phyloP scores from a whole-genome alignment of 306 rosid genomes.

The Amphicarpaea edgeworthii region DNA sequence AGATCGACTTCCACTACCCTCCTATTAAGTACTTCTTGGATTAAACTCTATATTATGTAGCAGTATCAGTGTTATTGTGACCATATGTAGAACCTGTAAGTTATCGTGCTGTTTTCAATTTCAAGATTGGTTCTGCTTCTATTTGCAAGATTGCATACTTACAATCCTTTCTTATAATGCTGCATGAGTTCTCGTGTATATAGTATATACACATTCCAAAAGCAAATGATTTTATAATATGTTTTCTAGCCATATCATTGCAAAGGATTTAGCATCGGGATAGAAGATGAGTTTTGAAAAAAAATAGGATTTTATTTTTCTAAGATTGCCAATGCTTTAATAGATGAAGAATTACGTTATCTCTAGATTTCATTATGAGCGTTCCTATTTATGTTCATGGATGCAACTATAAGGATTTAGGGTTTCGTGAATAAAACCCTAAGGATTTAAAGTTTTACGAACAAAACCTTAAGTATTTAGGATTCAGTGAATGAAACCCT shows the following conservation, averaged over 20 bases:
- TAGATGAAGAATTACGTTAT: too few relatives aligned
- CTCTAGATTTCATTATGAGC: too few relatives aligned
- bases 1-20: conserved; percentile 28
- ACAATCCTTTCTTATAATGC: conserved; percentile 9
- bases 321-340: background rate
- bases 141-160: background rate
- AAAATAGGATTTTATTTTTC: background rate
- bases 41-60: conserved; percentile 1
- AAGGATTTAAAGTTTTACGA: too few relatives aligned
- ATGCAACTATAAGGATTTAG: too few relatives aligned
- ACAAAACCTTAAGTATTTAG: too few relatives aligned
- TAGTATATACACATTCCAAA: background rate
- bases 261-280: background rate
- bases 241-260: background rate
- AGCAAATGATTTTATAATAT: background rate
- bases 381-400: too few relatives aligned
- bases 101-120: conserved; percentile 15
- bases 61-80: conserved; percentile 25
- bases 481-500: too few relatives aligned
- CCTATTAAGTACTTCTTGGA: conserved; percentile 33
- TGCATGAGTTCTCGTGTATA: background rate
- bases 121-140: conserved; percentile 4
- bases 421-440: too few relatives aligned
- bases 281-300: background rate
- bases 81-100: background rate